phyloP scores from a whole-genome alignment of 192 early-diverging fungal genomes.

The Backusella parvicylindrica region DNA sequence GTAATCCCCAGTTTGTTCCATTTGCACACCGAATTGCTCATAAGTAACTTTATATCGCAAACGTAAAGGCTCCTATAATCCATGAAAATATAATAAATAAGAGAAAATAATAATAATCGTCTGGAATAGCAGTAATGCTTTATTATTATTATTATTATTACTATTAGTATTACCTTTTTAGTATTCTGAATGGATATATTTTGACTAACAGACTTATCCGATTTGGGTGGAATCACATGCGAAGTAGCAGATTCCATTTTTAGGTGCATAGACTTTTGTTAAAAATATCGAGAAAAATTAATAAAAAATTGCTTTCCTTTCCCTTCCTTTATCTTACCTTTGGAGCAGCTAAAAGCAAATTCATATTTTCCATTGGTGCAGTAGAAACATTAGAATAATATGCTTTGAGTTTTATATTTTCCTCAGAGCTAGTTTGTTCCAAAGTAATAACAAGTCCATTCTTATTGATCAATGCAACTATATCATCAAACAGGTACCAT shows the following conservation, averaged over 20 bases:
- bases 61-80: constrained; percentile 18
- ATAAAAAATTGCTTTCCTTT: background rate
- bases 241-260: constrained; percentile 39
- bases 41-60: constrained; percentile 47
- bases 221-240: constrained; percentile 34
- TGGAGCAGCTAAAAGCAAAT: constrained; percentile 41
- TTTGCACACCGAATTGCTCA: constrained; percentile 34
- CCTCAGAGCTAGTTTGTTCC: constrained; percentile 8
- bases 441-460: constrained; percentile 44
- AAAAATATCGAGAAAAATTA: background rate
- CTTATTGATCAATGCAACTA: constrained; percentile 31
- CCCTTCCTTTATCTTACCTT: constrained; percentile 28
- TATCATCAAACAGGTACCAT: background rate
- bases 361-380: constrained; percentile 37
- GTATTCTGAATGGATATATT: constrained; percentile 31
- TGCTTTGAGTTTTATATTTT: constrained; percentile 24
- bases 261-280: constrained; percentile 9
- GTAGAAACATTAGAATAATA: constrained; percentile 44
- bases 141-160: too few relatives aligned
- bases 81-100: background rate
- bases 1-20: constrained; percentile 40
- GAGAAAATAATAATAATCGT: background rate
- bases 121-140: background rate
- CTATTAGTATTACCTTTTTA: background rate
- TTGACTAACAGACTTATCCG: constrained; percentile 33